Evolutionary conservation across 352 stramenopile species (phyloP), one percentile per base, ranked within the genome.

Genomic region (Phytopythium mirpurense): DNA sequence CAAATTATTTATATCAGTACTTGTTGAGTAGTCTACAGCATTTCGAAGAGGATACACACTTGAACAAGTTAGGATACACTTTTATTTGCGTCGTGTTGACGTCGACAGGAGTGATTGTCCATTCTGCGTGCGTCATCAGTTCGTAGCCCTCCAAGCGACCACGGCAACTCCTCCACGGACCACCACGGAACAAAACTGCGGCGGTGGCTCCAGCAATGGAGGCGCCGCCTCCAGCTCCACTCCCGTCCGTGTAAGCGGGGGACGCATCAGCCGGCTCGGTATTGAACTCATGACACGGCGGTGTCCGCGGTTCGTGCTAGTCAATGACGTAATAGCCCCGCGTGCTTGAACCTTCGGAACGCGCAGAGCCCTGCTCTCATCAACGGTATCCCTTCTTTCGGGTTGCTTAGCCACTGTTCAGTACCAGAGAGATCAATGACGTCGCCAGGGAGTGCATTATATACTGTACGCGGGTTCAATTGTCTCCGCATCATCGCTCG

Each of bases 301-400:
- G 18, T n/a, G 45, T 45, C 40, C 40, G 9, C 9, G 4, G 40
- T 5, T 27, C 40, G 11, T 26, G 40, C 19, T 21, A 16, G 19
- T 11, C 40, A 51, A 51, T 51, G 45, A 51, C 45, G 45, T 41
- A 51, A 37, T 45, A 16, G 27, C 12, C 26, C 8, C 12, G 21
- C 27, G 18, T 29, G 45, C 27, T 51, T 51, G 45, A 51, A 51
- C 45, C 45, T 40, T 38, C 45, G 45, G 45, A 38, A 41, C n/a
- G 29, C 32, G 11, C 44, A 37, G 16, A n/a, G n/a, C n/a, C n/a
- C n/a, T n/a, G n/a, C n/a, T n/a, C n/a, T n/a, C n/a, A n/a, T n/a
- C n/a, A n/a, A n/a, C n/a, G n/a, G n/a, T n/a, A n/a, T n/a, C n/a
- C n/a, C n/a, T n/a, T n/a, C n/a, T n/a, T n/a, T n/a, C n/a, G n/a